Evolutionary conservation across 805 yeast species (phyloP).

Genomic region (Groenewaldozyma tartarivorans): DNA sequence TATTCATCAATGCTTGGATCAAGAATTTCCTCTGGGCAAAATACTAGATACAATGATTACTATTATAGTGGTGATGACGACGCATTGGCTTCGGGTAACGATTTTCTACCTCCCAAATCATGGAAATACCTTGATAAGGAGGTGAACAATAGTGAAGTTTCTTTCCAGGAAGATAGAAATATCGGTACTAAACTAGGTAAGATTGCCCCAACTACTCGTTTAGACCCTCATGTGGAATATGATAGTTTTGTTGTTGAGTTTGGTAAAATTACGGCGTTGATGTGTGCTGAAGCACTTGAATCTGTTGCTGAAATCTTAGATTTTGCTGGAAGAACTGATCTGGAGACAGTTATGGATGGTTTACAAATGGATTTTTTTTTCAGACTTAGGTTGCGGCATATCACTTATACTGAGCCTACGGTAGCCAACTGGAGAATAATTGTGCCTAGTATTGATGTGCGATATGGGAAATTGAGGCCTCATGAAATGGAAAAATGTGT

Average conservation of each 20-base stretch:
- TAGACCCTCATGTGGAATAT: conserved; percentile 37
- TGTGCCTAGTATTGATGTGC: conserved; percentile 30
- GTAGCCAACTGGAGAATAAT: conserved; percentile 39
- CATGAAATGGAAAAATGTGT: not conserved
- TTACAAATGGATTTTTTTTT: conserved; percentile 53
- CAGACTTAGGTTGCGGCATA: conserved; percentile 28
- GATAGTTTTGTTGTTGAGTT: conserved; percentile 48
- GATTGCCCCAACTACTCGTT: conserved; percentile 5
- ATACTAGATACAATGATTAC: conserved; percentile 1
- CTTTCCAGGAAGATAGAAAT: not conserved
- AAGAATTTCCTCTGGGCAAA: not conserved
- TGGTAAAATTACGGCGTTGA: conserved; percentile 38
- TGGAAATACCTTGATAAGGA: conserved; percentile 11
- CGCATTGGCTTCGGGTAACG: too few species aligned
- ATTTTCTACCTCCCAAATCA: conserved; percentile 14
- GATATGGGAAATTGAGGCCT: conserved; percentile 10
- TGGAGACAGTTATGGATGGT: conserved; percentile 48
- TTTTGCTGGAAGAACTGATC: conserved; percentile 29
- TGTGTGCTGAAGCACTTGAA: conserved; percentile 38
- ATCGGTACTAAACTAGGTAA: conserved; percentile 10
- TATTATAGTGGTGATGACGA: too few species aligned
- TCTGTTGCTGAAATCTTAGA: conserved; percentile 31
- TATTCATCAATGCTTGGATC: not conserved
- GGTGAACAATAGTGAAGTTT: conserved; percentile 1
- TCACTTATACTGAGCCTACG: conserved; percentile 27